Evolutionary conservation across 257 asterid genomes (phyloP), one percentile per base, ranked within the genome.

Genomic region (Rehmannia glutinosa): DNA sequence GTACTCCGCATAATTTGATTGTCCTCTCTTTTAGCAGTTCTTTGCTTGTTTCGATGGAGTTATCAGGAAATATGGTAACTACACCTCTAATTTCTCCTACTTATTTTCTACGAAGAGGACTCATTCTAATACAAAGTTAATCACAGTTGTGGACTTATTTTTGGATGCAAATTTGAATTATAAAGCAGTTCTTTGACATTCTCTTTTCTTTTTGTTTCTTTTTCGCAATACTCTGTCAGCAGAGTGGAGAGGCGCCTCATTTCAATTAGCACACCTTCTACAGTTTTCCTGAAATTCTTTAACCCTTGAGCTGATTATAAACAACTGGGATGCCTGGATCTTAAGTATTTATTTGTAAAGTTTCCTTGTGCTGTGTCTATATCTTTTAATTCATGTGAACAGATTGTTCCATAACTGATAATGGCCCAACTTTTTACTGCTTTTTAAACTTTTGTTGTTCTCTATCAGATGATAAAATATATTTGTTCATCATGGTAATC

Each of bases 401-500:
- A 35, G 6, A 32, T 32, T 39, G 35, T 51, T 46, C 16, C 30
- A 11, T n/a, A 27, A 47, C 56, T 10, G 43, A 62, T 36, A 11
- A 32, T 42, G 39, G 33, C 32, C 61, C 46, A 20, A 59, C 16
- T 39, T 15, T 20, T n/a, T 47, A 16, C 36, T 58, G 20, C n/a
- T 20, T 54, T 42, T 30, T 13, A 6, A 57, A 38, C 1, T 8
- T 19, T 11, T 38, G 11, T 19, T 58, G 9, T 27, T 59, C 41
- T 61, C 8, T 55, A 59, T 56, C 53, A 20, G 38, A 73, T 30
- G 24, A 23, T 62, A 66, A 39, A 50, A 16, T 46, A 20, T 38
- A 20, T 66, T 19, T 68, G 57, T 66, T 62, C 27, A 24, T 72
- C 68, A 50, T 63, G 73, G 69, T 73, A 51, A 20, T 64, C 73